Conservation (phyloP, 805 yeast genomes). For the Sungouiella thailandica region DNA sequence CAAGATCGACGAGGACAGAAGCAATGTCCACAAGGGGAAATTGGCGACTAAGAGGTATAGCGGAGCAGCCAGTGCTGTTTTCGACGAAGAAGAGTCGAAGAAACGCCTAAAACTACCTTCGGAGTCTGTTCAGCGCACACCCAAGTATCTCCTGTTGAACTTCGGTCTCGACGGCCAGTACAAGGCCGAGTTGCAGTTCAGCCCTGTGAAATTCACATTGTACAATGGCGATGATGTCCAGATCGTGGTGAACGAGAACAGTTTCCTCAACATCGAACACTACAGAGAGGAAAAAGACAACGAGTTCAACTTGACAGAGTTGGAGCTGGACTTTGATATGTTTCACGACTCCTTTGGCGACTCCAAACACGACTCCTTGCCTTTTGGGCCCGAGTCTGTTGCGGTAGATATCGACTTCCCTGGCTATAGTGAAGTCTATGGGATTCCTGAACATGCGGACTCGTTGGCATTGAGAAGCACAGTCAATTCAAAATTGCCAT, state of each 20-base stretch:
- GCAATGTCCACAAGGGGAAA: slow-evolving; percentile 17
- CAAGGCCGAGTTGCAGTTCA: slow-evolving; percentile 37
- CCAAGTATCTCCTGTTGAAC: slow-evolving; percentile 10
- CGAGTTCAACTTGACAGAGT: slow-evolving; percentile 13
- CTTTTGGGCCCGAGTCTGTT: slow-evolving; percentile 86
- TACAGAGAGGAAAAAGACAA: slow-evolving; percentile 43
- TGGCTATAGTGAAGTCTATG: slow-evolving; percentile 65
- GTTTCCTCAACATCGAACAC: slow-evolving; percentile 80
- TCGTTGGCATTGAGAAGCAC: slow-evolving; percentile 72
- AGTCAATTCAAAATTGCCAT: slow-evolving; percentile 52
- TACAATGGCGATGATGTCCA: slow-evolving; percentile 41
- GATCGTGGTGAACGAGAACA: slow-evolving; percentile 61
- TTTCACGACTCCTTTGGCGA: slow-evolving; percentile 72
- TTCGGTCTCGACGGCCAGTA: slow-evolving; percentile 41
- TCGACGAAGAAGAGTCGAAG: slow-evolving; percentile 3
- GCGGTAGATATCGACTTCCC: slow-evolving; percentile 70
- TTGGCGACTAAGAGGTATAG: slow-evolving; percentile 43
- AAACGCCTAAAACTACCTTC: background rate
- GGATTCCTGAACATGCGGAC: slow-evolving; percentile 97
- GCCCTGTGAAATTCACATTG: slow-evolving; percentile 50
- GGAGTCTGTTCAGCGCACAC: slow-evolving; percentile 6
- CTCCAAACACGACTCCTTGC: slow-evolving; percentile 56
- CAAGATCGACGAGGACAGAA: slow-evolving; percentile 57
- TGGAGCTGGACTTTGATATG: slow-evolving; percentile 61
- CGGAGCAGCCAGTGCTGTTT: slow-evolving; percentile 41